Percentiles rank a stretch among this genome's conserved stretches.
phyloP scores from a whole-genome alignment of 306 rosid species.

The Carpinus viminea region DNA sequence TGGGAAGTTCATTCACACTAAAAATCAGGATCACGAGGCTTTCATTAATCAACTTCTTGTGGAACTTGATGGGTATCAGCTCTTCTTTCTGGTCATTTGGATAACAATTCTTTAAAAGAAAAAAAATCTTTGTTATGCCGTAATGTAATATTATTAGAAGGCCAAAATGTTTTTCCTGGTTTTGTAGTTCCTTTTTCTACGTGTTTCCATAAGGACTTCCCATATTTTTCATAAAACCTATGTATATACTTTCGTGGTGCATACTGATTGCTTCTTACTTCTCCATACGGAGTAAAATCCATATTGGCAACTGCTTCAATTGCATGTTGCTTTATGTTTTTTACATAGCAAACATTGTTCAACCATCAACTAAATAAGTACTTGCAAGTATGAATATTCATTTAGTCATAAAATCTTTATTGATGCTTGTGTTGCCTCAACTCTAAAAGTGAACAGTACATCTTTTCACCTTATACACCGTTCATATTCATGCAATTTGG shows the following conservation, averaged over 20 bases:
- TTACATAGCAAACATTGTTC: neutral
- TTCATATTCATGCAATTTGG: neutral
- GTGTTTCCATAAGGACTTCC: neutral
- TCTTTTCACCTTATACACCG: neutral
- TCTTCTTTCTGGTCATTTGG: slow-evolving; percentile 24
- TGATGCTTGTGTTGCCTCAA: neutral
- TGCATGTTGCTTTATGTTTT: neutral
- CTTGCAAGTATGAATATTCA: neutral
- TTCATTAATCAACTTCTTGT: slow-evolving; percentile 98
- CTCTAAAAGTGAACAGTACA: neutral
- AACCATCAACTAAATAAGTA: neutral
- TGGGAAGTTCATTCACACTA: slow-evolving; percentile 81
- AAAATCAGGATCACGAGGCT: slow-evolving; percentile 95
- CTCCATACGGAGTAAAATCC: neutral
- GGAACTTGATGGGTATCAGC: slow-evolving; percentile 94
- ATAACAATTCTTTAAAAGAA: neutral
- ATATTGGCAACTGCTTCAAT: neutral
- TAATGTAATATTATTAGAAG: neutral
- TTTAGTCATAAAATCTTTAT: neutral
- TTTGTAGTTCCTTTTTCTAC: neutral
- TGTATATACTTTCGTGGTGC: neutral
- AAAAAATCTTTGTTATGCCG: neutral
- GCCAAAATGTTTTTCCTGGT: neutral
- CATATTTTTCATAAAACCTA: neutral
- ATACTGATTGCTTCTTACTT: neutral